These are phyloP conservation scores for Hyaloraphidium curvatum DNA, from an alignment of 192 early-diverging fungal genomes.

Conservation along the genomic window DNA sequence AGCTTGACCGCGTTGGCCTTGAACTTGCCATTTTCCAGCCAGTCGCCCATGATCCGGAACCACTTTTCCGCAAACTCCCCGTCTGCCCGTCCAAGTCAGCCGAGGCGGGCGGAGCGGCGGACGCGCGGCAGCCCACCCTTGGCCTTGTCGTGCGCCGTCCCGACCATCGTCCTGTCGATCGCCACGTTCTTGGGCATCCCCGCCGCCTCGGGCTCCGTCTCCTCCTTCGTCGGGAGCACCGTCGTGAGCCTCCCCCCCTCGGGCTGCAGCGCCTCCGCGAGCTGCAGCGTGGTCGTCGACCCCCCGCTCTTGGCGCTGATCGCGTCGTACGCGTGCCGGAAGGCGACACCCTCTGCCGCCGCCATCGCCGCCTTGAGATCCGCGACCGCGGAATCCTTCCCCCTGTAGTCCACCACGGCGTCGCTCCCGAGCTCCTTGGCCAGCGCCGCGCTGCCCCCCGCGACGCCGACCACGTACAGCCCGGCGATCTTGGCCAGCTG, in stretches of 20 bases:
- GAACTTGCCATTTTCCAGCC: constrained; percentile 8
- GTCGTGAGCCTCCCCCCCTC: neutral
- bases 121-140: too few species aligned
- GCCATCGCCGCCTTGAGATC: neutral
- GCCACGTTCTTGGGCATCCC: neutral
- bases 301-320: neutral
- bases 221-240: neutral
- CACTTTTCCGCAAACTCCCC: neutral
- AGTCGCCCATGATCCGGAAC: constrained; percentile 5
- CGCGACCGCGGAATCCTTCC: neutral
- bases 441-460: neutral
- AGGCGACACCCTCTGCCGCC: neutral
- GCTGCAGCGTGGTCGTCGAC: constrained; percentile 4
- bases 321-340: neutral
- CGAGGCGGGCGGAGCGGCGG: too few species aligned
- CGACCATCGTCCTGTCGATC: neutral
- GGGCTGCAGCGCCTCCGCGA: neutral
- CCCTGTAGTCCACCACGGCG: neutral
- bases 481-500: constrained; percentile 12
- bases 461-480: constrained; percentile 7
- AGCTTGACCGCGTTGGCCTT: constrained; percentile 9
- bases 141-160: neutral
- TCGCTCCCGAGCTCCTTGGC: neutral
- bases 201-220: too few species aligned
- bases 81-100: too few species aligned